Base-by-base conservation (phyloP, 345 rosid species). In the Euclidium syriacum region DNA sequence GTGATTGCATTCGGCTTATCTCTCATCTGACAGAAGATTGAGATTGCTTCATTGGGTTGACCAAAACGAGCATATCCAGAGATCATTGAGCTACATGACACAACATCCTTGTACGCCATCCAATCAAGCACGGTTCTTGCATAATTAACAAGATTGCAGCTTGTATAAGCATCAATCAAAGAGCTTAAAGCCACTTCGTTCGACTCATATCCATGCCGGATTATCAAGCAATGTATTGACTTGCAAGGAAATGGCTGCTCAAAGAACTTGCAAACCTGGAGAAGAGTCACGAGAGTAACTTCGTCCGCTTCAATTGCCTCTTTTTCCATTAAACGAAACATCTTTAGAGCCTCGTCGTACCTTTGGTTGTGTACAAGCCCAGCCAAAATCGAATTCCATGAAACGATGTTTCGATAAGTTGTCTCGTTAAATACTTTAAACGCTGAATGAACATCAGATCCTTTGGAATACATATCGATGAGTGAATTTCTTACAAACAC, bases 1-100 rank as follows among this genome's bases (percentile, higher is more conserved):
- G 86, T 83, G 9, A 86, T 41, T 0, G 41, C 63, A 15, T 83
- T 83, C 1, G 82, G 81, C 29, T 56, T 68, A 69, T 58, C 82
- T n/a, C 44, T 67, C 90, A 86, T 83, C 64, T 67, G 68, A 30
- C 36, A 36, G 53, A 84, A 86, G 62, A 85, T 64, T 36, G 63
- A 19, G 16, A 84, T 54, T 14, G 88, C 95, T 59, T 85, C 81
- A 24, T 79, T 67, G 0, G 90, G 77, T 76, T 62, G 68, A 18
- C 91, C 90, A 34, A 70, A 73, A 26, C 58, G 69, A 3, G 83
- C 58, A 16, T 84, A 68, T 41, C 86, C 91, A 2, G 80, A 77
- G 62, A 89, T 84, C 86, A 86, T 75, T 7, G 78, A 73, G 76
- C 91, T 85, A 85, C 97, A 90, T 30, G 81, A 70, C 14, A 83